phyloP scores from a whole-genome alignment of 2,329 filamentous ascomycete genomes.

The Curvularia spicifera region DNA sequence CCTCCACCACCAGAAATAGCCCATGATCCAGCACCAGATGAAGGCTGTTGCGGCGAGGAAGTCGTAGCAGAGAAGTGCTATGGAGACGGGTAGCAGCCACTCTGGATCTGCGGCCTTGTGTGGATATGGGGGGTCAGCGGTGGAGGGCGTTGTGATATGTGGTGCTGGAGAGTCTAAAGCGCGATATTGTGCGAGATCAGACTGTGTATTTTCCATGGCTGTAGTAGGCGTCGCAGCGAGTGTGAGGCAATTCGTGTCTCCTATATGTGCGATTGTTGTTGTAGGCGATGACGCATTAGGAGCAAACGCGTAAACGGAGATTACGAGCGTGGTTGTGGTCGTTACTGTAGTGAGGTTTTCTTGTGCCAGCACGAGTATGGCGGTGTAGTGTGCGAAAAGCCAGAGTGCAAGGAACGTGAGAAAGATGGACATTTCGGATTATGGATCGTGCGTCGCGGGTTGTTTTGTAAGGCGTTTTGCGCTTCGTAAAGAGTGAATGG shows the following conservation, averaged over 20 bases:
- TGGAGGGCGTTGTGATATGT: not conserved
- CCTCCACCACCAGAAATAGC: constrained; percentile 16
- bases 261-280: not conserved
- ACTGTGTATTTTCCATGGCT: not conserved
- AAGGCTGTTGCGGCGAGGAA: constrained; percentile 17
- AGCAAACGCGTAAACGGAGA: not conserved
- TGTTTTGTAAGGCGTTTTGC: not conserved
- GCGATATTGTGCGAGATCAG: not conserved
- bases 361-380: not conserved
- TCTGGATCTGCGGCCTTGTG: not conserved
- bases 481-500: not conserved
- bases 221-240: not conserved
- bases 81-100: constrained; percentile 19
- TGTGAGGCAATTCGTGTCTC: no score
- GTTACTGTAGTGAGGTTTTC: not conserved
- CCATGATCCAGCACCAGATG: constrained; percentile 21
- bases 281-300: not conserved
- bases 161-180: not conserved
- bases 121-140: not conserved
- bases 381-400: not conserved
- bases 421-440: not conserved
- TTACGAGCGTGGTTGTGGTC: not conserved
- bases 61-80: constrained; percentile 31
- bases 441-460: not conserved
- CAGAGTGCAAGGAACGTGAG: not conserved